A percentile compares a stretch with the other conserved stretches of the same genome.
Evolutionary conservation across 257 asterid genomes (phyloP).

Genomic region (Solanum dulcamara): DNA sequence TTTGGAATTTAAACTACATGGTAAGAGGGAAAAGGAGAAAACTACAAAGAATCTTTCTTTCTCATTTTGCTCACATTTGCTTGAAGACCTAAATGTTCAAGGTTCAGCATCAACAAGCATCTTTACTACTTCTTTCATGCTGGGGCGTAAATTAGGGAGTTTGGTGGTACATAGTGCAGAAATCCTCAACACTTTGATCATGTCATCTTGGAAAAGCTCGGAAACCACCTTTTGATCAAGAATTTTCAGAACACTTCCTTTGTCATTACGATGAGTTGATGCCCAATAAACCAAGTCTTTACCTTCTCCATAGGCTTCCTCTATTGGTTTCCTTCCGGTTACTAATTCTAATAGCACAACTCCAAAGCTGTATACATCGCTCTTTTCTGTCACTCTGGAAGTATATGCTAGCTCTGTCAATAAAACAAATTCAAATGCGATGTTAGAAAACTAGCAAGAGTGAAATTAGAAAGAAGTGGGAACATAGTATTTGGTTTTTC

Average conservation of each 20-base stretch:
- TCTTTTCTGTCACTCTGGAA: slow-evolving; percentile 7
- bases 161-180: slow-evolving; percentile 4
- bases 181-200: neutral
- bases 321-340: slow-evolving; percentile 3
- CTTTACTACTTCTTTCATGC: slow-evolving; percentile 2
- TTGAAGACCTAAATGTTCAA: slow-evolving; percentile 20
- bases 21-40: neutral
- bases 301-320: slow-evolving; percentile 1
- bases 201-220: neutral
- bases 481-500: neutral
- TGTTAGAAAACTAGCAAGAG: neutral
- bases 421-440: neutral
- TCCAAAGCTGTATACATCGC: slow-evolving; percentile 7
- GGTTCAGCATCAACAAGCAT: slow-evolving; percentile 3
- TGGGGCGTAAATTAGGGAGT: slow-evolving; percentile 4
- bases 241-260: neutral
- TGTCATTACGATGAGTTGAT: neutral
- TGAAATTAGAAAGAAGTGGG: neutral
- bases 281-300: slow-evolving; percentile 6
- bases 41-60: slow-evolving; percentile 17
- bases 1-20: neutral
- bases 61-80: slow-evolving; percentile 15
- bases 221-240: neutral
- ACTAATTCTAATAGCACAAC: slow-evolving; percentile 10
- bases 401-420: slow-evolving; percentile 4